Evolutionary conservation across 495 filamentous ascomycete species (phyloP).

Genomic region (Annulohypoxylon maeteangense): DNA sequence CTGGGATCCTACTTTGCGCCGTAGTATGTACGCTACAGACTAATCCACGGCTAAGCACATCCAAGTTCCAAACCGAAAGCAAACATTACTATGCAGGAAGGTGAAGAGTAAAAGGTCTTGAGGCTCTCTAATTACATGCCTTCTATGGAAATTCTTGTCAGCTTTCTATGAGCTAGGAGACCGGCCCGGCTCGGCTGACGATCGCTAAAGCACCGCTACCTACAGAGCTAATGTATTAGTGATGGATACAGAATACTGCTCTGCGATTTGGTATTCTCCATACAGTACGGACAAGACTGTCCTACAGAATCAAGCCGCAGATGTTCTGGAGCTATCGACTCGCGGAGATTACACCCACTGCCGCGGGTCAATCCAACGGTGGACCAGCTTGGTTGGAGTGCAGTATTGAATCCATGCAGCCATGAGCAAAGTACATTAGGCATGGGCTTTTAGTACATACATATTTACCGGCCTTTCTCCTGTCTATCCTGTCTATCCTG

Average conservation of each 20-base stretch:
- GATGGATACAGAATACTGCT: constrained; percentile 29
- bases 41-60: constrained; percentile 16
- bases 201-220: constrained; percentile 44
- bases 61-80: background rate
- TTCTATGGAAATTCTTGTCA: constrained; percentile 8
- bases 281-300: constrained; percentile 40
- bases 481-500: constrained; percentile 7
- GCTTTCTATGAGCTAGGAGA: constrained; percentile 34
- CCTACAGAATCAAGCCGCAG: constrained; percentile 45
- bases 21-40: background rate
- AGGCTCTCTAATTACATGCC: constrained; percentile 1
- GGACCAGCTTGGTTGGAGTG: constrained; percentile 35
- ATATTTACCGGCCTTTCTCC: constrained; percentile 22
- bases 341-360: constrained; percentile 49
- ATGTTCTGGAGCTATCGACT: constrained; percentile 47
- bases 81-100: constrained; percentile 13
- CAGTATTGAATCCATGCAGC: constrained; percentile 38
- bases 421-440: constrained; percentile 30
- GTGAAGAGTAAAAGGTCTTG: background rate
- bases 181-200: constrained; percentile 30
- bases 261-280: constrained; percentile 28
- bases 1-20: constrained; percentile 19
- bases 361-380: constrained; percentile 50
- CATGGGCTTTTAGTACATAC: constrained; percentile 10
- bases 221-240: constrained; percentile 20